phyloP scores from a whole-genome alignment of 768 basidiomycete species.

The Boletales sp. region DNA sequence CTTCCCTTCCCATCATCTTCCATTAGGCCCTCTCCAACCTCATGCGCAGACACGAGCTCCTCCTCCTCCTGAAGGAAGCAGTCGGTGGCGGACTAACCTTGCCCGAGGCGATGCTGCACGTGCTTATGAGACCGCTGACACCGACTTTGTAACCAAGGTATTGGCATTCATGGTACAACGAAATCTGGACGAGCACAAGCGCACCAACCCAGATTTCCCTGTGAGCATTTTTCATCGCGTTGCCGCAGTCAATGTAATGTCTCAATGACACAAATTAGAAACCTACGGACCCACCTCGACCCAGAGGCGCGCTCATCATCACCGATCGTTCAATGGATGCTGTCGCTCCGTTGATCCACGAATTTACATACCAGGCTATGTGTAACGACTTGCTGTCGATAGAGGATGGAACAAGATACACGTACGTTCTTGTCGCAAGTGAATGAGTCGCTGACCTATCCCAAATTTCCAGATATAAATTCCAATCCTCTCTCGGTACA shows the following conservation, averaged over 20 bases:
- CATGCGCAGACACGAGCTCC: conserved; percentile 60
- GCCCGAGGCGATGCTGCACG: conserved; percentile 70
- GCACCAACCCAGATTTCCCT: conserved; percentile 80
- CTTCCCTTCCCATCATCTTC: conserved; percentile 74
- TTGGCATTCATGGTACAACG: conserved; percentile 84
- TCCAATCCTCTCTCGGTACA: conserved; percentile 81
- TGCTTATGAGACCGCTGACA: conserved; percentile 64
- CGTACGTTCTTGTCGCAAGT: conserved; percentile 48
- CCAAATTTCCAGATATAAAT: conserved; percentile 68
- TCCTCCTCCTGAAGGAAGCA: conserved; percentile 58
- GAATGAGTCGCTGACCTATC: conserved; percentile 5
- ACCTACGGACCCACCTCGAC: conserved; percentile 53
- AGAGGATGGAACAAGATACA: conserved; percentile 81
- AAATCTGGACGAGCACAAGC: conserved; percentile 84
- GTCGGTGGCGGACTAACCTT: conserved; percentile 79
- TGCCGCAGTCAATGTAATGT: not conserved
- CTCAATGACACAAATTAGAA: conserved; percentile 37
- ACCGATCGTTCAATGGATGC: conserved; percentile 98
- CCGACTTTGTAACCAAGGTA: conserved; percentile 75
- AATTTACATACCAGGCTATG: conserved; percentile 99
- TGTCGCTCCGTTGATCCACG: conserved; percentile 86
- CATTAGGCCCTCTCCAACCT: conserved; percentile 80
- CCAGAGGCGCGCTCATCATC: conserved; percentile 80
- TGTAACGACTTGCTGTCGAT: conserved; percentile 90
- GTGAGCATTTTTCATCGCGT: conserved; percentile 42